Percentiles rank a stretch among this genome's conserved stretches.
Evolutionary conservation across 441 rosid genomes (phyloP).

Genomic region (Macaranga tanarius): DNA sequence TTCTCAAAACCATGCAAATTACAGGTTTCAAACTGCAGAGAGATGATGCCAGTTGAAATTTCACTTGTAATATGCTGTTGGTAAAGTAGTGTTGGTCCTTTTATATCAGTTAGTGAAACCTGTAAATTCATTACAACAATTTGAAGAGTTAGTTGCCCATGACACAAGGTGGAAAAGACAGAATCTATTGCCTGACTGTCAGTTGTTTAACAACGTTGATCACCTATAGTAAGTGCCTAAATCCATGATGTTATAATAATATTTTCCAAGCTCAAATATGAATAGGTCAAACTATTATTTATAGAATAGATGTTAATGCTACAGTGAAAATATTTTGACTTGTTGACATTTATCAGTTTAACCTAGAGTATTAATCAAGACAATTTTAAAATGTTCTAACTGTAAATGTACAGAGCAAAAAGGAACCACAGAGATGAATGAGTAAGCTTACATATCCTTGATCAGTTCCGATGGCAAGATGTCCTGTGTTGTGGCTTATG

Average conservation of each 20-base stretch:
- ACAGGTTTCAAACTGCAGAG: constrained; percentile 69
- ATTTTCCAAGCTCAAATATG: too few species aligned
- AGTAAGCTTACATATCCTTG: constrained; percentile 74
- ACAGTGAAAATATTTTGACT: neutral
- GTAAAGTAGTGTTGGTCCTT: constrained; percentile 53
- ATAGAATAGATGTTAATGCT: neutral
- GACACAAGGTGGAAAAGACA: constrained; percentile 1
- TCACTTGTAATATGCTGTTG: constrained; percentile 69
- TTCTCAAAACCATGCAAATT: constrained; percentile 75
- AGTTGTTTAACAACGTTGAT: neutral
- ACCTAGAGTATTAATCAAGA: neutral
- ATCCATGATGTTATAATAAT: too few species aligned
- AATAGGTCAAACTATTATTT: neutral
- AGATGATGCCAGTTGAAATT: constrained; percentile 61
- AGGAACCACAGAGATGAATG: constrained; percentile 8
- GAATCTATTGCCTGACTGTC: neutral
- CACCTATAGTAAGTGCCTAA: too few species aligned
- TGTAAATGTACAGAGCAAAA: constrained; percentile 1
- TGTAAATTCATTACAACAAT: constrained; percentile 28
- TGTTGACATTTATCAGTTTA: neutral
- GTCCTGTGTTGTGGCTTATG: constrained; percentile 47
- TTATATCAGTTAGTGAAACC: constrained; percentile 68
- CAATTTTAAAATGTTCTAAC: neutral
- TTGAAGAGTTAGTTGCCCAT: constrained; percentile 1
- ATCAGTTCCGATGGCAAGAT: constrained; percentile 77